Conservation (phyloP, 73 alveolate genomes). For the Paramecium sonneborni region DNA sequence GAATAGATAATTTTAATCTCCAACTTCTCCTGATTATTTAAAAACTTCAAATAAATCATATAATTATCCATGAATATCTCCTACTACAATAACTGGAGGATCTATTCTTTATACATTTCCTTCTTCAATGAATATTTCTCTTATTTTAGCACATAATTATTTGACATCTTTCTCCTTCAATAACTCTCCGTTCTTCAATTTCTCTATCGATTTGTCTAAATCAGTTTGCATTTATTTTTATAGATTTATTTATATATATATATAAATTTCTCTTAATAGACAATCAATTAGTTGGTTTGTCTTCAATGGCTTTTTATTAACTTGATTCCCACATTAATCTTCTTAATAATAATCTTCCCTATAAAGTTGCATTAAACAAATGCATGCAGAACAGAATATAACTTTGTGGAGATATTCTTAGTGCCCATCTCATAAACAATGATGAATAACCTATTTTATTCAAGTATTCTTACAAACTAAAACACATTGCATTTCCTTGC, state of each 20-base stretch:
- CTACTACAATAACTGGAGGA: slow-evolving; percentile 86
- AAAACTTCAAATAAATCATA: slow-evolving; percentile 82
- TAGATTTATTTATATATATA: background rate
- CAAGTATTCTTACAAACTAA: background rate
- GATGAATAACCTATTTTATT: slow-evolving; percentile 34
- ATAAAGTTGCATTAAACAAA: slow-evolving; percentile 27
- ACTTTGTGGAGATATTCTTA: slow-evolving; percentile 58
- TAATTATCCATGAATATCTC: slow-evolving; percentile 89
- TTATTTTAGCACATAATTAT: slow-evolving; percentile 31
- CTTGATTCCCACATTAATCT: slow-evolving; percentile 58
- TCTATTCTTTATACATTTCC: slow-evolving; percentile 78
- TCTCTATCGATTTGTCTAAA: slow-evolving; percentile 61
- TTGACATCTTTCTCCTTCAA: slow-evolving; percentile 52
- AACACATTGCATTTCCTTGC: slow-evolving; percentile 62
- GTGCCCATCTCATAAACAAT: slow-evolving; percentile 64
- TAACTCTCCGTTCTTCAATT: slow-evolving; percentile 53
- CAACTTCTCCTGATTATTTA: slow-evolving; percentile 87
- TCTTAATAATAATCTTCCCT: slow-evolving; percentile 61
- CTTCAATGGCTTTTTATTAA: background rate
- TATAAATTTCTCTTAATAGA: background rate
- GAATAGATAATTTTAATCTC: slow-evolving; percentile 86
- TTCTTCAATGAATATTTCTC: slow-evolving; percentile 86
- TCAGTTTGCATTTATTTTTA: slow-evolving; percentile 35
- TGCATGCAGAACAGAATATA: slow-evolving; percentile 60
- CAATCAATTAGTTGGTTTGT: slow-evolving; percentile 31